Conservation (phyloP, 208 protist genomes). For the Leishmania braziliensis region DNA sequence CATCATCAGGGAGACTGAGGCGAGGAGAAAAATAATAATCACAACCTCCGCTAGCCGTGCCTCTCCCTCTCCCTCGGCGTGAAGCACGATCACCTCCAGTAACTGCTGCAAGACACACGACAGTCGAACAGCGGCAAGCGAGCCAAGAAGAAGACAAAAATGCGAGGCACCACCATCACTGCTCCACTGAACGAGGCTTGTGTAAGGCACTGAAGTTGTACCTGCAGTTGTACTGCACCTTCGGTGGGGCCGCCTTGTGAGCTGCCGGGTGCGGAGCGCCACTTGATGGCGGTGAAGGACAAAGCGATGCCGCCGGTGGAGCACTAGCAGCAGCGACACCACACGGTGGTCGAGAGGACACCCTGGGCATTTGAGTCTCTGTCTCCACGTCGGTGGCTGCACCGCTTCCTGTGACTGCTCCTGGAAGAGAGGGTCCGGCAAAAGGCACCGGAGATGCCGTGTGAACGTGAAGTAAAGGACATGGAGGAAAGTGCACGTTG, state of each 20-base stretch:
- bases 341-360: background rate
- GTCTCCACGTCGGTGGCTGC: background rate
- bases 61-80: background rate
- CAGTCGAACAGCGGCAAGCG: background rate
- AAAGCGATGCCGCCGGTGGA: background rate
- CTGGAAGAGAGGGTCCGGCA: background rate
- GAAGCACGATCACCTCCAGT: background rate
- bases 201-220: conserved; percentile 31
- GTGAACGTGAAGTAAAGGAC: conserved; percentile 19
- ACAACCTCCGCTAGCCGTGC: background rate
- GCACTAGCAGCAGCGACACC: background rate
- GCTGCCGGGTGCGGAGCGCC: background rate
- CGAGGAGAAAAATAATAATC: background rate
- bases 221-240: conserved; percentile 27
- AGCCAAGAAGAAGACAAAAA: background rate
- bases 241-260: background rate
- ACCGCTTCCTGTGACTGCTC: background rate
- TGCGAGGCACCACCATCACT: background rate
- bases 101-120: background rate
- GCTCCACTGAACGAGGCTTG: conserved; percentile 10
- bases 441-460: conserved; percentile 17
- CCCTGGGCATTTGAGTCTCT: background rate
- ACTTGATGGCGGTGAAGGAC: background rate
- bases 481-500: conserved; percentile 7
- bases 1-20: background rate